phyloP scores from a whole-genome alignment of 2,329 filamentous ascomycete genomes.

The Alternaria sp. region DNA sequence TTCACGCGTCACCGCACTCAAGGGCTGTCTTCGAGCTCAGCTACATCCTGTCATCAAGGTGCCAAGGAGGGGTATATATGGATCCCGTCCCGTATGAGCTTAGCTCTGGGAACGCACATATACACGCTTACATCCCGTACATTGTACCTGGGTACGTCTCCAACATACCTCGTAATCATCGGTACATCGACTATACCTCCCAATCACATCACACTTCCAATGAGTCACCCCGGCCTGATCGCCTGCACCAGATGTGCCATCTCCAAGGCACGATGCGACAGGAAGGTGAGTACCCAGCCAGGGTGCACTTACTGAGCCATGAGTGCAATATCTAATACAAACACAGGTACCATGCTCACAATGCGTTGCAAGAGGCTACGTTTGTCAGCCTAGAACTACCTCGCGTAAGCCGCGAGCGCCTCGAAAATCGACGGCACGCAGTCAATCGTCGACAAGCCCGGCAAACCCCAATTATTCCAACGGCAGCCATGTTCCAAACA shows the following conservation, averaged over 20 bases:
- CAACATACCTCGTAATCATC: background rate
- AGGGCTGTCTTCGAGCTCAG: background rate
- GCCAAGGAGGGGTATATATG: background rate
- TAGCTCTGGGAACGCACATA: background rate
- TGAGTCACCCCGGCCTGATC: slow-evolving; percentile 3
- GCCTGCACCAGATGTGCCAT: slow-evolving; percentile 12
- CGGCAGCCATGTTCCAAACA: background rate
- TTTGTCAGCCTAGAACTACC: slow-evolving; percentile 6
- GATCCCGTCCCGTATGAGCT: background rate
- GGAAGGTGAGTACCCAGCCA: slow-evolving; percentile 2
- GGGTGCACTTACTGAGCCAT: background rate
- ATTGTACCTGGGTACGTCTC: background rate
- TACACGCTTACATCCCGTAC: background rate
- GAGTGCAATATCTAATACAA: background rate
- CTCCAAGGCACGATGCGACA: slow-evolving; percentile 9
- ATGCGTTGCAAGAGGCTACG: slow-evolving; percentile 7
- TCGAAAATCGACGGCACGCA: background rate
- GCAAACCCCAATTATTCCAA: background rate
- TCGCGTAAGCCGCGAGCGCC: slow-evolving; percentile 7
- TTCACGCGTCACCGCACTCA: background rate
- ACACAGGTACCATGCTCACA: slow-evolving; percentile 10
- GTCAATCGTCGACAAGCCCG: background rate
- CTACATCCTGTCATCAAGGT: background rate
- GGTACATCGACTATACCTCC: background rate
- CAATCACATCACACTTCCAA: background rate